Conservation (phyloP, 2,329 filamentous ascomycete species). For the Trichoderma breve region DNA sequence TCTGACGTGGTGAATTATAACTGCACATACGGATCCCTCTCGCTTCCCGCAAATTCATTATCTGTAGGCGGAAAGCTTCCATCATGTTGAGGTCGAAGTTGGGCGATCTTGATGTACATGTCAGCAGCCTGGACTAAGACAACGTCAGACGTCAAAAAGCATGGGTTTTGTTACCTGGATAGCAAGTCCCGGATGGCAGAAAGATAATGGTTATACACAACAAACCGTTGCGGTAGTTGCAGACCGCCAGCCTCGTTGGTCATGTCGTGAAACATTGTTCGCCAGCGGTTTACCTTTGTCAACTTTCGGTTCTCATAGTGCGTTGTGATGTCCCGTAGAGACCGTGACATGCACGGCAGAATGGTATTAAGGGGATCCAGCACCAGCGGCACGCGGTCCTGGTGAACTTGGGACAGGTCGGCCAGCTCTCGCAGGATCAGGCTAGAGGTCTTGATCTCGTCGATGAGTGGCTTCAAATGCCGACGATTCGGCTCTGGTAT, state of each 20-base stretch:
- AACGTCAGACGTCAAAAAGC: background rate
- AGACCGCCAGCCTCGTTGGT: constrained; percentile 52
- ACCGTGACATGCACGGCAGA: constrained; percentile 54
- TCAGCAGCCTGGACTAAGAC: constrained; percentile 21
- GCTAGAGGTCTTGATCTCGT: constrained; percentile 45
- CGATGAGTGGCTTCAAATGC: constrained; percentile 47
- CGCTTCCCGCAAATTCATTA: constrained; percentile 52
- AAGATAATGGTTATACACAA: constrained; percentile 56
- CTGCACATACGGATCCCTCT: constrained; percentile 49
- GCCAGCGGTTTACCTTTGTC: constrained; percentile 52
- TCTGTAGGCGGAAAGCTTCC: constrained; percentile 47
- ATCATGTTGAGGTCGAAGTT: constrained; percentile 56
- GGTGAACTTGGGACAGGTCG: constrained; percentile 53
- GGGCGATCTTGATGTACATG: constrained; percentile 34
- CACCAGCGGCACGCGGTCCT: constrained; percentile 49
- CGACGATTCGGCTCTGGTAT: constrained; percentile 46
- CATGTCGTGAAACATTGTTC: constrained; percentile 57
- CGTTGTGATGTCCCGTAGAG: constrained; percentile 51
- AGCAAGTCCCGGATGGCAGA: constrained; percentile 49
- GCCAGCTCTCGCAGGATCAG: constrained; percentile 53
- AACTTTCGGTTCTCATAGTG: constrained; percentile 51
- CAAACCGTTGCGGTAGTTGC: constrained; percentile 51
- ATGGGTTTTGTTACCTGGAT: constrained; percentile 42
- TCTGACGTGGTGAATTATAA: background rate
- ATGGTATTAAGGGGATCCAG: constrained; percentile 56